phyloP scores from a whole-genome alignment of 1,284 basidiomycete species.

The Apiotrichum veenhuisii region DNA sequence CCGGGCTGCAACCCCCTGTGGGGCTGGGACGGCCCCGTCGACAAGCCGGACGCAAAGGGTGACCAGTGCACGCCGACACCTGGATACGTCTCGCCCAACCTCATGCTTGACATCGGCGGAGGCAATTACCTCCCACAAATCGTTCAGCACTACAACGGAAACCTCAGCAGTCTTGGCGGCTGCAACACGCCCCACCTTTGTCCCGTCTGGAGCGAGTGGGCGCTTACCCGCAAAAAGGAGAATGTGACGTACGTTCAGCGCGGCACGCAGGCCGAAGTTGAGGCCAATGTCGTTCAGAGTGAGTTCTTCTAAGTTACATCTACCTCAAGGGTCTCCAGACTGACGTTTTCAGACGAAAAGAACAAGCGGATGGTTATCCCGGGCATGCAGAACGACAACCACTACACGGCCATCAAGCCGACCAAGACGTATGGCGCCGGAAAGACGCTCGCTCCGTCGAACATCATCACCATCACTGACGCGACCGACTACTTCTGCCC shows the following conservation, averaged over 20 bases:
- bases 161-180: not conserved
- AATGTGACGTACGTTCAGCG: not conserved
- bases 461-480: too few relatives aligned
- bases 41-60: not conserved
- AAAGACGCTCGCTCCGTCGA: too few relatives aligned
- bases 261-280: not conserved
- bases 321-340: too few relatives aligned
- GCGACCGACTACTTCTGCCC: too few relatives aligned
- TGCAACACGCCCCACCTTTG: not conserved
- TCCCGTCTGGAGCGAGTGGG: not conserved
- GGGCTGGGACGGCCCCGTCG: constrained; percentile 6
- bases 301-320: not conserved
- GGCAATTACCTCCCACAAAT: not conserved
- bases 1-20: constrained; percentile 12
- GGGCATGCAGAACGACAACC: too few relatives aligned
- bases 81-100: constrained; percentile 9
- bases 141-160: not conserved
- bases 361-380: too few relatives aligned
- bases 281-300: not conserved
- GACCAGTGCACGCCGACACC: not conserved
- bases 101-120: not conserved
- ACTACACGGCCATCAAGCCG: too few relatives aligned
- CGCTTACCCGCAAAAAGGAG: too few relatives aligned
- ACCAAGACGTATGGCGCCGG: too few relatives aligned
- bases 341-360: too few relatives aligned